phyloP scores from a whole-genome alignment of 345 rosid genomes.

The Eucalyptus curtisii region DNA sequence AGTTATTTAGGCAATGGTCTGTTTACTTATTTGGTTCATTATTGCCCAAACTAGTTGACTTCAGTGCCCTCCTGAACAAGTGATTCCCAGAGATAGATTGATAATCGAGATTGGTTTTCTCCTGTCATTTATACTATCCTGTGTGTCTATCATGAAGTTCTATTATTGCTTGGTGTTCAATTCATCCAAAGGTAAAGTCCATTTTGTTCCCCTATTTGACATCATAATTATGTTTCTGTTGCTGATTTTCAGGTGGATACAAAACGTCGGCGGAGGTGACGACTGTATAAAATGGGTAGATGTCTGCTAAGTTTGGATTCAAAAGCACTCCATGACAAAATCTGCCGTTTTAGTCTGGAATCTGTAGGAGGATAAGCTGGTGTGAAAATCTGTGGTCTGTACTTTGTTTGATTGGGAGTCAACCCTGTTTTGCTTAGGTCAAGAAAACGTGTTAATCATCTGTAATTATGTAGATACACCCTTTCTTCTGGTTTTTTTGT shows the following conservation, averaged over 20 bases:
- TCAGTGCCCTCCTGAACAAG: neutral
- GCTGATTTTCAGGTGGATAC: conserved; percentile 48
- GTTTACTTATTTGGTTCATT: neutral
- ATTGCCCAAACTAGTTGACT: neutral
- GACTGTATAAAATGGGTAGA: neutral
- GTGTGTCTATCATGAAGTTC: neutral
- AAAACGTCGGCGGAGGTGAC: conserved; percentile 47
- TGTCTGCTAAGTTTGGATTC: neutral
- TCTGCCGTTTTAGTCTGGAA: neutral
- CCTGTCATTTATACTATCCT: neutral
- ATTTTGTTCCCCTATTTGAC: neutral
- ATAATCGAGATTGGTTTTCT: neutral
- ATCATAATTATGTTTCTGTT: neutral
- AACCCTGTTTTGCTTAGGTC: neutral
- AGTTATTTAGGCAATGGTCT: neutral
- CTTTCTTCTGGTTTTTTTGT: neutral
- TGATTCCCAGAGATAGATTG: neutral
- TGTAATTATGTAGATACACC: neutral
- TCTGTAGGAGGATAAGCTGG: neutral
- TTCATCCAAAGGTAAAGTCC: neutral
- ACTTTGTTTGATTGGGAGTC: neutral
- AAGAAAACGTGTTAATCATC: neutral
- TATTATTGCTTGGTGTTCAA: neutral
- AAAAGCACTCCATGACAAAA: neutral
- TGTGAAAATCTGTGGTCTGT: neutral